A percentile compares a stretch with the other conserved stretches of the same genome.
These are phyloP conservation scores for Pythium monospermum DNA, from an alignment of 352 stramenopile genomes.

Conservation along the genomic window DNA sequence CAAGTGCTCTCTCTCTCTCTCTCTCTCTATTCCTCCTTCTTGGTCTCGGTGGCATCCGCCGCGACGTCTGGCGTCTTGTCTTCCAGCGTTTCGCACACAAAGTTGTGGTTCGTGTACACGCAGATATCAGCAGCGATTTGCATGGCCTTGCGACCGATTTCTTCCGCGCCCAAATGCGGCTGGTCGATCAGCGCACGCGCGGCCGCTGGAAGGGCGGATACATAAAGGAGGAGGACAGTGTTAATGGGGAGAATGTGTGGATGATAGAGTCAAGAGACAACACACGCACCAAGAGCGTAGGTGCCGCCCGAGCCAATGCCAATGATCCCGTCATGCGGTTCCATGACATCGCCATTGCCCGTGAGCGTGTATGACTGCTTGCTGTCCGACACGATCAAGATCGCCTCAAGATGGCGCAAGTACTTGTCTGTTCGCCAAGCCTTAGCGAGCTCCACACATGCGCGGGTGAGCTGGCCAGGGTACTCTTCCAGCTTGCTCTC, in stretches of 20 bases:
- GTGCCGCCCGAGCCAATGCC: slow-evolving; percentile 92
- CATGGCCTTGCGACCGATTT: slow-evolving; percentile 93
- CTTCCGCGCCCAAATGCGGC: slow-evolving; percentile 90
- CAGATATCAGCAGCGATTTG: slow-evolving; percentile 97
- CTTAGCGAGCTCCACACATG: slow-evolving; percentile 98
- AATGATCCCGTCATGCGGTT: slow-evolving; percentile 95
- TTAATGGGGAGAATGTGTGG: no score
- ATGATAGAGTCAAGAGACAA: no score
- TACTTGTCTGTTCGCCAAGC: slow-evolving; percentile 99
- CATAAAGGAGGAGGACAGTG: not conserved
- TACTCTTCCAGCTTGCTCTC: slow-evolving; percentile 98
- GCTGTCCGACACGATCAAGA: slow-evolving; percentile 94
- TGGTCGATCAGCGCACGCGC: slow-evolving; percentile 95
- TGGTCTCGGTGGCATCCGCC: no score
- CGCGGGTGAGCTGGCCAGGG: slow-evolving; percentile 94
- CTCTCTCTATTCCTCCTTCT: slow-evolving; percentile 36
- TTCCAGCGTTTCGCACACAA: slow-evolving; percentile 91
- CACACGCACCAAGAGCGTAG: slow-evolving; percentile 88
- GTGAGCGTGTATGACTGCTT: slow-evolving; percentile 97
- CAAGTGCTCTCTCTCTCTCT: not conserved
- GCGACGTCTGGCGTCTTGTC: slow-evolving; percentile 32
- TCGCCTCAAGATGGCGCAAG: slow-evolving; percentile 92
- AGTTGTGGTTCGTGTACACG: slow-evolving; percentile 98
- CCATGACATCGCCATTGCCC: slow-evolving; percentile 97
- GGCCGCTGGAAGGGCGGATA: slow-evolving; percentile 65